Conservation (phyloP, 371 early-diverging fungal species). For the Mucor indicus region DNA sequence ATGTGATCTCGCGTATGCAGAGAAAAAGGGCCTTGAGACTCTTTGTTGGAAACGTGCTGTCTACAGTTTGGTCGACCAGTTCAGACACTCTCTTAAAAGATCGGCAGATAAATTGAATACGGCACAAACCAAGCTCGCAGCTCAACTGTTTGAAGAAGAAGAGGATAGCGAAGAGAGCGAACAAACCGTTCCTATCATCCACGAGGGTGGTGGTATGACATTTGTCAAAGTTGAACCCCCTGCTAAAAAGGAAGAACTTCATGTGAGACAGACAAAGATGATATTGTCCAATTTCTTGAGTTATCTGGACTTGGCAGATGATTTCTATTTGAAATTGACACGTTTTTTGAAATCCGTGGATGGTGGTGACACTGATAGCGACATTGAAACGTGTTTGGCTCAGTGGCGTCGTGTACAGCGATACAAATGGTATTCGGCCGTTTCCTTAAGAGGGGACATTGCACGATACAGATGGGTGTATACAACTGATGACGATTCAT, state of each 20-base stretch:
- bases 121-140: not conserved
- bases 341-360: conserved; percentile 35
- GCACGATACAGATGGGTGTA: conserved; percentile 56
- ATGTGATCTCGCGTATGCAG: conserved; percentile 49
- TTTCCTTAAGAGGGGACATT: conserved; percentile 56
- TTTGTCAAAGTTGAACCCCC: conserved; percentile 10
- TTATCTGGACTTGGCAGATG: conserved; percentile 37
- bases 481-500: not conserved
- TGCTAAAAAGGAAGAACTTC: not conserved
- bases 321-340: conserved; percentile 43
- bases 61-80: conserved; percentile 60
- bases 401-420: conserved; percentile 36
- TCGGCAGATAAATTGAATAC: conserved; percentile 1
- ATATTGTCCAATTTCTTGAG: conserved; percentile 17
- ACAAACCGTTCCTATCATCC: conserved; percentile 7
- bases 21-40: conserved; percentile 61
- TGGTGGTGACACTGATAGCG: not conserved
- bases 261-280: conserved; percentile 4
- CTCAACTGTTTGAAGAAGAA: not conserved
- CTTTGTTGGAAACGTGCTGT: conserved; percentile 65
- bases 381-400: conserved; percentile 17
- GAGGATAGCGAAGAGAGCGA: conserved; percentile 7
- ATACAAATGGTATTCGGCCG: conserved; percentile 53
- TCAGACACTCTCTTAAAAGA: conserved; percentile 46
- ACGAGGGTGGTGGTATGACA: conserved; percentile 15